Evolutionary conservation across 768 basidiomycete species (phyloP).

Genomic region (Cystofilobasidium ferigula): DNA sequence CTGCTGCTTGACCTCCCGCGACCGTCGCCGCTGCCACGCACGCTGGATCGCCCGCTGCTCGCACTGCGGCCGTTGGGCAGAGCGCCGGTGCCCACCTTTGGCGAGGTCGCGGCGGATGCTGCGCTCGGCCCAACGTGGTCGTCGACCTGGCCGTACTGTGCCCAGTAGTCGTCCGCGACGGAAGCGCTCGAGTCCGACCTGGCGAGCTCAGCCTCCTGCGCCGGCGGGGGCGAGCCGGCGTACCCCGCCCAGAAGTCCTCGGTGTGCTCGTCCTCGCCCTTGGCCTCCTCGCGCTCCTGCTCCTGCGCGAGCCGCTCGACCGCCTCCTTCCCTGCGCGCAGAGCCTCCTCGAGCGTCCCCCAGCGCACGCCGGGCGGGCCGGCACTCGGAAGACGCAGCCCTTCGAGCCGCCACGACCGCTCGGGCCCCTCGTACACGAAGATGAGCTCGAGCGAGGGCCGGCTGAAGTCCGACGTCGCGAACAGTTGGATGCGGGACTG

Average conservation of each 20-base stretch:
- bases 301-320: neutral
- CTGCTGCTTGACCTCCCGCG: neutral
- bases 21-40: neutral
- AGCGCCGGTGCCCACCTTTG: neutral
- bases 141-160: slow-evolving; percentile 24
- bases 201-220: slow-evolving; percentile 7
- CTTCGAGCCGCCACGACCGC: slow-evolving; percentile 15
- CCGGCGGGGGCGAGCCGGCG: neutral
- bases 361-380: neutral
- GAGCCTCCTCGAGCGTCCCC: neutral
- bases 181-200: slow-evolving; percentile 6
- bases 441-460: slow-evolving; percentile 1
- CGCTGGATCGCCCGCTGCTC: neutral
- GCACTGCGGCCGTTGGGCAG: neutral
- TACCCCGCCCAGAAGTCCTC: neutral
- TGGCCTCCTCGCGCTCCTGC: neutral
- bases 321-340: neutral
- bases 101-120: neutral
- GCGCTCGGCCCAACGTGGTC: slow-evolving; percentile 13
- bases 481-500: slow-evolving; percentile 16
- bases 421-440: slow-evolving; percentile 15
- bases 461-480: neutral
- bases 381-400: neutral
- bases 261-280: neutral
- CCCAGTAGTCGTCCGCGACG: slow-evolving; percentile 28